A percentile compares a stretch with the other conserved stretches of the same genome.
Conservation (phyloP, 2,329 filamentous ascomycete species). For the Fusarium pseudonygamai region DNA sequence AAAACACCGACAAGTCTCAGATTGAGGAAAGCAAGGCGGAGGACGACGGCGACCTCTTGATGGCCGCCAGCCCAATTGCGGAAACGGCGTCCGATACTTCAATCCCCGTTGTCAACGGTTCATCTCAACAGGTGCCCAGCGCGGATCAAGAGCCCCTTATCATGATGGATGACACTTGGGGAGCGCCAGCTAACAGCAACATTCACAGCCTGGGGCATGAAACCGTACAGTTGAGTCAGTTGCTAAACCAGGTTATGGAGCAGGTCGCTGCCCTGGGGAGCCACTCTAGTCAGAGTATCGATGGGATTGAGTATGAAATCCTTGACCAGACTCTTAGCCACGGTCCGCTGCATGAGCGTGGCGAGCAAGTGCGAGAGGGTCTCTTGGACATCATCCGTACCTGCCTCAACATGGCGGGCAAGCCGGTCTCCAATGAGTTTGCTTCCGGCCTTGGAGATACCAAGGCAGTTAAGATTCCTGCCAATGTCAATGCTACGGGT, state of each 20-base stretch:
- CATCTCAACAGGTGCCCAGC: not conserved
- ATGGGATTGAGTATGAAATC: slow-evolving; percentile 40
- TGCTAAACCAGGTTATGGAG: slow-evolving; percentile 7
- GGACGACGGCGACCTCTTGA: not conserved
- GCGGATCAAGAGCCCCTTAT: not conserved
- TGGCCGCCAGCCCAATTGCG: not conserved
- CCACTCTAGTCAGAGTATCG: slow-evolving; percentile 27
- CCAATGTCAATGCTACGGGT: not conserved
- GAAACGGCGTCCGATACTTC: not conserved
- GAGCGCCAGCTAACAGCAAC: not conserved
- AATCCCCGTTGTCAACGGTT: not conserved
- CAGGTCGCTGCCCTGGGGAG: slow-evolving; percentile 9
- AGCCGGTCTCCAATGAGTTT: not conserved
- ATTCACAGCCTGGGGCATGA: not conserved
- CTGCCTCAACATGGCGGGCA: slow-evolving; percentile 6
- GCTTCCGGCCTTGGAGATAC: not conserved
- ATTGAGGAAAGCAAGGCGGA: not conserved
- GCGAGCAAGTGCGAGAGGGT: slow-evolving; percentile 38
- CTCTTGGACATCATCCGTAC: slow-evolving; percentile 35
- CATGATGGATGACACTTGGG: not conserved
- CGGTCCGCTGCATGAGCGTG: slow-evolving; percentile 35
- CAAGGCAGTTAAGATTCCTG: not conserved
- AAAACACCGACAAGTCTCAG: not conserved
- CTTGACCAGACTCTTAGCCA: slow-evolving; percentile 40
- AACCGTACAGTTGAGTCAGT: not conserved